Evolutionary conservation across 257 asterid species (phyloP), one percentile per base, ranked within the genome.

Genomic region (Plantago ovata): DNA sequence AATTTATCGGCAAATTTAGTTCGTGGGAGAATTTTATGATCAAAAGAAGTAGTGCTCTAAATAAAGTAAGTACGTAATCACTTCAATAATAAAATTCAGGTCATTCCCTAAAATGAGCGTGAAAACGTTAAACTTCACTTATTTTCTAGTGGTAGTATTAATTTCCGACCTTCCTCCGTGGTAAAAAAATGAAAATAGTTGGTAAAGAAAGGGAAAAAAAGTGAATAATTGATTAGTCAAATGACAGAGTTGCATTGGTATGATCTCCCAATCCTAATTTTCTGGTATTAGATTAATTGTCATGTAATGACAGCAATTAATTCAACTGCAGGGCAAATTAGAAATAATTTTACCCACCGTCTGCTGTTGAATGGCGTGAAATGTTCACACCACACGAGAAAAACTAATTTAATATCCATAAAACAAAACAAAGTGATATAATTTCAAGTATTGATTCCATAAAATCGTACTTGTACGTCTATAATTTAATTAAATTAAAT

Each of bases 241-340:
- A 54, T 13, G 59, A 54, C 59, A 54, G 6, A 0, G 19, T 16
- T 33, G 44, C 59, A 36, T 54, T 54, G 59, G 59, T 54, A 54
- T 14, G 43, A 14, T n/a, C 58, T 32, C 41, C 12, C 10, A 22
- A 51, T 7, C 5, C n/a, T 36, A 7, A 23, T 23, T 40, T 14
- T 3, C 2, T 22, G 8, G 10, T 10, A 18, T 48, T n/a, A 1
- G 0, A 14, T 32, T 53, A 28, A 32, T 53, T 24, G 19, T 32
- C 58, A 53, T 8, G 19, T 53, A 28, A 36, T 33, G 45, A 54
- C 20, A 14, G 47, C 47, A 56, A 36, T 56, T 56, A 36, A 56
- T 56, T n/a, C n/a, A n/a, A 19, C 18, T 18, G 14, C 53, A 48
- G 32, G 21, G 32, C 20, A 56, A 56, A 16, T 2, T 38, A 11